These are phyloP conservation scores for Remersonia thermophila DNA, from an alignment of 2,329 filamentous ascomycete genomes.

Conservation along the genomic window DNA sequence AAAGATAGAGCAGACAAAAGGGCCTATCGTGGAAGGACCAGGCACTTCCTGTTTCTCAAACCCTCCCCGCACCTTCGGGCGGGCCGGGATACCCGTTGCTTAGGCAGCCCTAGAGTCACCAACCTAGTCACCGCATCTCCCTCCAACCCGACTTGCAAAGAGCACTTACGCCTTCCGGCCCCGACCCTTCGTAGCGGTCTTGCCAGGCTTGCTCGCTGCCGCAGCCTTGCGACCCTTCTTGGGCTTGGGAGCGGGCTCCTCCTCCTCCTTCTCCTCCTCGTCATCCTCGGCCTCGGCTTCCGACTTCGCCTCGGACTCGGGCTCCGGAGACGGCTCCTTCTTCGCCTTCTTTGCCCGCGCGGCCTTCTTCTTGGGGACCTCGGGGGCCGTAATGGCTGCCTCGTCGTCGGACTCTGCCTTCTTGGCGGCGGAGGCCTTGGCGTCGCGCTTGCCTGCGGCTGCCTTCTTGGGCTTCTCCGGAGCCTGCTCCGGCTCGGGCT, in stretches of 20 bases:
- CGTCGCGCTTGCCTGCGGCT: constrained; percentile 8
- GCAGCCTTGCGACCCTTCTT: constrained; percentile 9
- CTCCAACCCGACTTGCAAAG: neutral
- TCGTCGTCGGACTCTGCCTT: constrained; percentile 1
- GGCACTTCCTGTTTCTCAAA: no score
- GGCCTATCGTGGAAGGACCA: no score
- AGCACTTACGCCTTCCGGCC: constrained; percentile 9
- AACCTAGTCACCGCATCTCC: no score
- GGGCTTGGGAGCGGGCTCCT: constrained; percentile 7
- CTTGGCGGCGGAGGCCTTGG: constrained; percentile 12
- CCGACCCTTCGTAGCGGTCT: constrained; percentile 6
- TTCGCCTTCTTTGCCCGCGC: constrained; percentile 7
- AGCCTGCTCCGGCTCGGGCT: constrained; percentile 1
- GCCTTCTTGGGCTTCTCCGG: constrained; percentile 9
- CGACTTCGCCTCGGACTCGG: constrained; percentile 2
- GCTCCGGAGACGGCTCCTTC: constrained; percentile 6
- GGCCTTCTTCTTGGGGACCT: constrained; percentile 10
- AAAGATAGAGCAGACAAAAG: no score
- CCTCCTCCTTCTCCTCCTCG: constrained; percentile 7
- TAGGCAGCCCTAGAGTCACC: constrained; percentile 2
- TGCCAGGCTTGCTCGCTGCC: constrained; percentile 1
- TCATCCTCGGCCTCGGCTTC: neutral
- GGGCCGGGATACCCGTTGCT: no score
- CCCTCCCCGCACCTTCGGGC: no score
- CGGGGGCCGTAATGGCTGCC: neutral